Base-by-base conservation (phyloP, 2,329 filamentous ascomycete genomes). In the Remersonia thermophila region DNA sequence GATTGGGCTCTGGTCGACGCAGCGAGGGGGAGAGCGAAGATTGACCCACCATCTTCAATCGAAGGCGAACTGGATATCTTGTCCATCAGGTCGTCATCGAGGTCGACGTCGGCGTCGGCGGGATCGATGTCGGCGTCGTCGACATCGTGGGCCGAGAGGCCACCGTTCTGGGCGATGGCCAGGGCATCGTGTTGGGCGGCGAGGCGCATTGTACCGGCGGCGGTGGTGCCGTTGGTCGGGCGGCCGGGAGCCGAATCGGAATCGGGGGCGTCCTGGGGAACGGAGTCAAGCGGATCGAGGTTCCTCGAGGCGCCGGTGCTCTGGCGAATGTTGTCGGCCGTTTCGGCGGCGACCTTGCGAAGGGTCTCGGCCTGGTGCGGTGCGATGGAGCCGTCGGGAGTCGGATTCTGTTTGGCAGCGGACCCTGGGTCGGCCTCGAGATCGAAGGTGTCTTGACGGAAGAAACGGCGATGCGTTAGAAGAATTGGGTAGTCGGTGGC, bases 41-140 rank as follows among this genome's bases (percentile, higher is more conserved):
- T 61, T 64, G 67, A 91, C 86, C 72, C 78, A 98, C 89, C 89
- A 80, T 96, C 89, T 69, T 93, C 86, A 61, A 98, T 98, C 51
- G 89, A 96, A 55, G 91, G 91, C 52, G 89, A 96, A 61, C 87
- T 96, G 52, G 89, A 96, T 48, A 98, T 95, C 61, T 91, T 91
- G 66, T 96, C 91, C 82, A 93, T 85, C 77, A 94, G 78, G 59
- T 96, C 89, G 60, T 95, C 69, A 54, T 93, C 86, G 57, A 86
- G 63, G 51, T 83, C 73, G 49, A 83, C 81, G 9, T 23, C 20
- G 32, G 69, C 82, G 50, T 80, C 78, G 33, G 75, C 76, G 46
- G 74, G 73, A 48, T 80, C 72, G 51, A 74, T 61, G 45, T 83
- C 77, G 32, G 70, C 74, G 44, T 81, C 77, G 48, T 73, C 52